Conservation (phyloP, 2,329 filamentous ascomycete species). For the Aureobasidium sp. region DNA sequence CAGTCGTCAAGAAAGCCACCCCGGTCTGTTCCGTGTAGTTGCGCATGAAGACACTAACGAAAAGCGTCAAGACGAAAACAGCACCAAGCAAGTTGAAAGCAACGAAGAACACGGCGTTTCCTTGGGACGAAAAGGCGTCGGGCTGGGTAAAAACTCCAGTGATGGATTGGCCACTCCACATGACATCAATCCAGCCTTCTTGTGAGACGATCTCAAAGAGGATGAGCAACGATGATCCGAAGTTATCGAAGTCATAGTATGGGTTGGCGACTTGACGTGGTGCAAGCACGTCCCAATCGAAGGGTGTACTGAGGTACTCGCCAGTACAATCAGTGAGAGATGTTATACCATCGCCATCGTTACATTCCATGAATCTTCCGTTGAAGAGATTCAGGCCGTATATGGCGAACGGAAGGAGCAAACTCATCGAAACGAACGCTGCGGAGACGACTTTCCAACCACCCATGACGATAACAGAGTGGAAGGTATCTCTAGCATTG, state of each 20-base stretch:
- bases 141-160: slow-evolving; percentile 70
- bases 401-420: slow-evolving; percentile 92
- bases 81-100: slow-evolving; percentile 93
- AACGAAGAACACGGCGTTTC: slow-evolving; percentile 89
- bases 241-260: slow-evolving; percentile 89
- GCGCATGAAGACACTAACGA: slow-evolving; percentile 99
- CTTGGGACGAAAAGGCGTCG: slow-evolving; percentile 56
- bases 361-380: slow-evolving; percentile 70
- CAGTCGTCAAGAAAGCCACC: slow-evolving; percentile 88
- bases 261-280: slow-evolving; percentile 74
- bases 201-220: slow-evolving; percentile 98
- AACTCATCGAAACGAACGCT: slow-evolving; percentile 85
- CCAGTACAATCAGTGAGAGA: slow-evolving; percentile 68
- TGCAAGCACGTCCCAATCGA: slow-evolving; percentile 74
- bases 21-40: slow-evolving; percentile 99
- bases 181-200: slow-evolving; percentile 95
- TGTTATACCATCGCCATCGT: slow-evolving; percentile 54
- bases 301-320: slow-evolving; percentile 70
- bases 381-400: slow-evolving; percentile 92
- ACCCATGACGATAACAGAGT: slow-evolving; percentile 87
- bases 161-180: slow-evolving; percentile 73
- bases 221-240: slow-evolving; percentile 86
- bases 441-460: slow-evolving; percentile 91
- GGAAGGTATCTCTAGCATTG: slow-evolving; percentile 90
- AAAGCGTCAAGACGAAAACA: slow-evolving; percentile 92